These are phyloP conservation scores for Wickerhamomyces bisporus DNA, from an alignment of 805 yeast genomes.

Conservation along the genomic window DNA sequence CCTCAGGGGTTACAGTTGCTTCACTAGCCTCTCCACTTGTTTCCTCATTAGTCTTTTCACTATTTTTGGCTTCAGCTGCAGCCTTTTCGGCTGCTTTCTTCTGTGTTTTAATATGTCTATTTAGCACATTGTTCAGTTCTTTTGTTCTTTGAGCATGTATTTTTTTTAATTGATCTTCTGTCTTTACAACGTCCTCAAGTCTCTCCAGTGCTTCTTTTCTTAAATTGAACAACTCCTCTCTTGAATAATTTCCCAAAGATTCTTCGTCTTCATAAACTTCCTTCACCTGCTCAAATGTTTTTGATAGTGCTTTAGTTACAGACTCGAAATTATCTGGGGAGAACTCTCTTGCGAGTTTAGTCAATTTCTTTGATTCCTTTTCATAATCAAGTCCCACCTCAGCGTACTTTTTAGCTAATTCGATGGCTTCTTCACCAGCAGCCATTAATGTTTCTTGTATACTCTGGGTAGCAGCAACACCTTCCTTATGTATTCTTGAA, in stretches of 20 bases:
- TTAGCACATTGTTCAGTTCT: conserved; percentile 20
- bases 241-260: conserved; percentile 12
- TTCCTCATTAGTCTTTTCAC: conserved; percentile 1
- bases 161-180: conserved; percentile 14
- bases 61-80: conserved; percentile 11
- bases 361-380: conserved; percentile 43
- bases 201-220: conserved; percentile 23
- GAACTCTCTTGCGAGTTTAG: conserved; percentile 23
- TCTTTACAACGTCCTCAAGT: conserved; percentile 12
- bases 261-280: conserved; percentile 22
- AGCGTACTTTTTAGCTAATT: conserved; percentile 38
- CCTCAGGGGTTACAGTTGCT: conserved; percentile 1
- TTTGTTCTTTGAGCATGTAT: conserved; percentile 27
- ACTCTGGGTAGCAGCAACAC: conserved; percentile 34
- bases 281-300: conserved; percentile 24
- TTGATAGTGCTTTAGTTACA: conserved; percentile 21
- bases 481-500: conserved; percentile 36
- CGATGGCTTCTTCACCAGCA: conserved; percentile 40
- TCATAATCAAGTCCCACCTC: conserved; percentile 46
- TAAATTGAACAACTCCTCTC: conserved; percentile 29
- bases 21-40: conserved; percentile 5
- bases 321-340: conserved; percentile 25
- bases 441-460: conserved; percentile 40
- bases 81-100: conserved; percentile 17
- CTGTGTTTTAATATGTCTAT: conserved; percentile 13